Conservation (phyloP, 257 asterid species). For the Solanum etuberosum region DNA sequence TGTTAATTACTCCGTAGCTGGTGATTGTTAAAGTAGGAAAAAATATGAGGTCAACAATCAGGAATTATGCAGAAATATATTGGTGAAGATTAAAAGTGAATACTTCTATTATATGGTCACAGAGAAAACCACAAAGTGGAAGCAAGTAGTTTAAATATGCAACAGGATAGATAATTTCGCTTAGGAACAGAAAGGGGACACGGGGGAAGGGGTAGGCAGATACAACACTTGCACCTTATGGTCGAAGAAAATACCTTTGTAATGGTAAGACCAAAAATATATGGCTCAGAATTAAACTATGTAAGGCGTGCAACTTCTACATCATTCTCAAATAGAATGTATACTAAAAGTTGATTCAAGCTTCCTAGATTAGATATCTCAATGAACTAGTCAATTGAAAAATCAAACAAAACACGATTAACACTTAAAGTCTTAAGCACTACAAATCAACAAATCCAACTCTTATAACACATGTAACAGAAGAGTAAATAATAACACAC, state of each 20-base stretch:
- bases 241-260: slow-evolving; percentile 45
- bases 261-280: slow-evolving; percentile 36
- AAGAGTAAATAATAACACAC: slow-evolving; percentile 24
- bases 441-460: neutral
- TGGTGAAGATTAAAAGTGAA: neutral
- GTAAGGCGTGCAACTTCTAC: slow-evolving; percentile 48
- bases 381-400: slow-evolving; percentile 12
- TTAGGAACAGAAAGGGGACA: neutral
- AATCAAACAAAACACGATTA: neutral
- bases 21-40: neutral
- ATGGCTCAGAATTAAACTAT: slow-evolving; percentile 42
- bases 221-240: neutral
- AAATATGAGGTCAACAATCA: neutral
- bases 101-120: neutral
- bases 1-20: neutral
- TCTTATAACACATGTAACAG: neutral
- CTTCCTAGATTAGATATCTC: slow-evolving; percentile 31
- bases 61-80: neutral
- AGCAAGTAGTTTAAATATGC: neutral
- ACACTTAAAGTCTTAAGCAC: neutral
- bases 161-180: neutral
- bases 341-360: slow-evolving; percentile 65
- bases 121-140: neutral
- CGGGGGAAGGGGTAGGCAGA: neutral
- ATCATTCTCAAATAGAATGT: slow-evolving; percentile 64